Percentiles rank a stretch among this genome's conserved stretches.
These are phyloP conservation scores for Chaetomium globosum DNA, from an alignment of 2,329 filamentous ascomycete genomes.

Conservation along the genomic window DNA sequence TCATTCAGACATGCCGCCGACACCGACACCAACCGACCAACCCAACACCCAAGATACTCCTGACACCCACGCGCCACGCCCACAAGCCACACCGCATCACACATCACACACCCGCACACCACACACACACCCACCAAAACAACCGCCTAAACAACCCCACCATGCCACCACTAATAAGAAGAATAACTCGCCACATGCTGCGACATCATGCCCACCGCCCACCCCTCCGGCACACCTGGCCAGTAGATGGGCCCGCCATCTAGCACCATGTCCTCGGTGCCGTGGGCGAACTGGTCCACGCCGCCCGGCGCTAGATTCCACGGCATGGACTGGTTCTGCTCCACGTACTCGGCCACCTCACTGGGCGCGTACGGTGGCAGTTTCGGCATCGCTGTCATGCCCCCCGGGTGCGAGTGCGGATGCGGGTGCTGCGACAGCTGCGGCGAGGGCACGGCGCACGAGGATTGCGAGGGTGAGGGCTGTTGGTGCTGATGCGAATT, in stretches of 20 bases:
- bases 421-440: conserved; percentile 30
- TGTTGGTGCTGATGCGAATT: conserved; percentile 9
- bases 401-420: not conserved
- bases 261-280: conserved; percentile 30
- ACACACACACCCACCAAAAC: too few species aligned
- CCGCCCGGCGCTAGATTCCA: conserved; percentile 37
- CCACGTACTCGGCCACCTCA: conserved; percentile 33
- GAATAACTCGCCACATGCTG: not conserved
- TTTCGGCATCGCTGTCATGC: conserved; percentile 19
- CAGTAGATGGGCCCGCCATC: conserved; percentile 35
- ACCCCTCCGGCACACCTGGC: conserved; percentile 27
- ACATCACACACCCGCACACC: too few species aligned
- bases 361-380: conserved; percentile 27
- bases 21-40: not conserved
- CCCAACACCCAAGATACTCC: not conserved
- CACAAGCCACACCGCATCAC: too few species aligned
- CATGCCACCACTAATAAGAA: not conserved
- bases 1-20: not conserved
- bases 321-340: conserved; percentile 36
- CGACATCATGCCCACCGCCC: not conserved
- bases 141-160: too few species aligned
- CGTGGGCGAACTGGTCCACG: conserved; percentile 39
- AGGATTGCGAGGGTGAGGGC: conserved; percentile 34
- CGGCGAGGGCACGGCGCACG: conserved; percentile 29
- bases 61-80: not conserved